These are phyloP conservation scores for Colletotrichum siamense DNA, from an alignment of 2,329 filamentous ascomycete genomes.

Conservation along the genomic window DNA sequence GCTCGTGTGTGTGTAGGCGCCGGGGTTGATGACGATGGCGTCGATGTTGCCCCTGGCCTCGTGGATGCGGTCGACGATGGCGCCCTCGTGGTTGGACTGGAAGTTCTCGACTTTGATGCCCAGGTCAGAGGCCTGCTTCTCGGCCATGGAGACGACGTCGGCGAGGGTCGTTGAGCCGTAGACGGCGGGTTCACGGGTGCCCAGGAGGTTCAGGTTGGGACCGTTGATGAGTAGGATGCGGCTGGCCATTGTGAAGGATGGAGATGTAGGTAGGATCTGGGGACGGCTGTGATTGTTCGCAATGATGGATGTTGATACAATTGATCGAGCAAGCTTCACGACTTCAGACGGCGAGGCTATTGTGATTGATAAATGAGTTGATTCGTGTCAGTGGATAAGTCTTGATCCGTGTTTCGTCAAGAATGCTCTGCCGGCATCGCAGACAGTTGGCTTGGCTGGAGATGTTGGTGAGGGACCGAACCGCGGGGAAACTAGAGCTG, in stretches of 20 bases:
- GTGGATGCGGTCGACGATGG: slow-evolving; percentile 76
- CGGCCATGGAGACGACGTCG: slow-evolving; percentile 60
- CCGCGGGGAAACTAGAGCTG: neutral
- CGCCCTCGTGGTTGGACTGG: slow-evolving; percentile 82
- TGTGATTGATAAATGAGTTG: neutral
- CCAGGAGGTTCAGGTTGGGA: slow-evolving; percentile 83
- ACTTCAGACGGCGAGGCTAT: neutral
- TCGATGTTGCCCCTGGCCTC: slow-evolving; percentile 63
- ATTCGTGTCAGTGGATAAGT: neutral
- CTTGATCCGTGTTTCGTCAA: neutral
- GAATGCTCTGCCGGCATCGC: neutral
- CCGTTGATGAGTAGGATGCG: slow-evolving; percentile 77
- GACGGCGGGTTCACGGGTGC: slow-evolving; percentile 74
- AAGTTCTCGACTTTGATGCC: slow-evolving; percentile 52
- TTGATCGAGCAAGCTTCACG: neutral
- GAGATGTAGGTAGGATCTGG: no score
- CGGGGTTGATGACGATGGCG: slow-evolving; percentile 78
- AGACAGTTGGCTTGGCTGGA: neutral
- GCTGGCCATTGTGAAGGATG: slow-evolving; percentile 35
- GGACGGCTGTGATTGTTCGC: neutral
- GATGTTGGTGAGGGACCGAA: neutral
- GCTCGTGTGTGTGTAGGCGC: slow-evolving; percentile 77
- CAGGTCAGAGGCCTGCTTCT: slow-evolving; percentile 53
- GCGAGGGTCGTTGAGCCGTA: slow-evolving; percentile 74
- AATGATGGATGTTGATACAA: neutral